Evolutionary conservation across 306 rosid genomes (phyloP), one percentile per base, ranked within the genome.

Genomic region (Pyrus betulifolia): DNA sequence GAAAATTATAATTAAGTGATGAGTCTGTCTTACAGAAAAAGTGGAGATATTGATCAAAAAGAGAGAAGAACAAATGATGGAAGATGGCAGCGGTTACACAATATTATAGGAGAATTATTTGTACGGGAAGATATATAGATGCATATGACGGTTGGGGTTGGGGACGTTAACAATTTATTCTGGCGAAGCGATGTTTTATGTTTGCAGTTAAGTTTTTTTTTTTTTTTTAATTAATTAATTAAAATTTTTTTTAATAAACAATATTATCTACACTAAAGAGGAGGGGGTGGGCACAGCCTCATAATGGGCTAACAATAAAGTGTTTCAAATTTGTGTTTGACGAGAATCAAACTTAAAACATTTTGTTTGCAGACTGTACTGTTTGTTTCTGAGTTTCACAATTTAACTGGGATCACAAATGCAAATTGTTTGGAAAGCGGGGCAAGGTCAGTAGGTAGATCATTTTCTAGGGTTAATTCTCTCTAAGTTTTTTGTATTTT

Each of bases 221-320:
- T 13, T 11, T 3, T 8, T 13, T 46, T 49, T n/a, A n/a, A n/a
- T n/a, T n/a, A n/a, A n/a, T n/a, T n/a, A n/a, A n/a, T n/a, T n/a
- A n/a, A n/a, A n/a, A n/a, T n/a, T n/a, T n/a, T n/a, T n/a, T n/a
- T n/a, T n/a, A n/a, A n/a, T n/a, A n/a, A n/a, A n/a, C n/a, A n/a
- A n/a, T 38, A 38, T 38, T 38, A 38, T 7, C 2, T 7, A 38
- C 0, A 7, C 0, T 38, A 38, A 38, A 38, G 2, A 0, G 0
- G 8, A 0, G 0, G 0, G 0, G 42, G 2, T 7, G 10, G 0
- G 0, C 0, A 7, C 7, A 38, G 2, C 10, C 9, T 38, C 0
- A 38, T 0, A 38, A 38, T 38, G 0, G 0, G 0, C 42, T 38
- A 38, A 0, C 42, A 6, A 38, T 7, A 38, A 6, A 7, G 2